These are phyloP conservation scores for Leccinum pachyderme DNA, from an alignment of 1,284 basidiomycete genomes.

Conservation along the genomic window DNA sequence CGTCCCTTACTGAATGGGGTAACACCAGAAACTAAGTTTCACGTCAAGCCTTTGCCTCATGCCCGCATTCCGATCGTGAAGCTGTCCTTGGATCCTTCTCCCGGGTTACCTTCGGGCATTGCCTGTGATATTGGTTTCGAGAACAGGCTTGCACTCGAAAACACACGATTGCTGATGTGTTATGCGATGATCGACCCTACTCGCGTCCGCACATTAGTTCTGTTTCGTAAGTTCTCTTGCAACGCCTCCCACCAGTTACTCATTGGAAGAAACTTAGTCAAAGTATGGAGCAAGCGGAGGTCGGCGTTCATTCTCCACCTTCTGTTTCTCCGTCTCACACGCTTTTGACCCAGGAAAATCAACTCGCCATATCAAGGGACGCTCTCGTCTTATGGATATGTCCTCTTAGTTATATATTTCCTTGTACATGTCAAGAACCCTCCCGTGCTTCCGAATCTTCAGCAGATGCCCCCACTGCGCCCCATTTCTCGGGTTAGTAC, in stretches of 20 bases:
- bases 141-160: conserved; percentile 95
- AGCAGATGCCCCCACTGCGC: conserved; percentile 83
- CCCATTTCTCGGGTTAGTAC: conserved; percentile 65
- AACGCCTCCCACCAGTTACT: conserved; percentile 9
- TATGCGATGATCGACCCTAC: conserved; percentile 98
- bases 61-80: conserved; percentile 99
- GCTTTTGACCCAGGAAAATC: conserved; percentile 71
- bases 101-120: conserved; percentile 86
- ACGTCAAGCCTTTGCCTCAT: conserved; percentile 94
- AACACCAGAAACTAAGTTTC: conserved; percentile 89
- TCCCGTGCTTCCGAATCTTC: conserved; percentile 88
- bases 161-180: conserved; percentile 93
- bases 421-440: conserved; percentile 96
- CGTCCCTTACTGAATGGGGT: conserved; percentile 10
- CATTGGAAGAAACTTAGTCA: conserved; percentile 56
- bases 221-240: conserved; percentile 75
- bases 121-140: conserved; percentile 99
- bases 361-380: conserved; percentile 98
- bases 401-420: conserved; percentile 96
- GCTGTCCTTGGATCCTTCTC: conserved; percentile 87
- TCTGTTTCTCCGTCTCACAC: conserved; percentile 1
- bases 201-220: conserved; percentile 88
- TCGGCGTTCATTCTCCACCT: conserved; percentile 31
- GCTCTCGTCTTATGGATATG: conserved; percentile 96
- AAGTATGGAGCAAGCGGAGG: conserved; percentile 98